A percentile compares a stretch with the other conserved stretches of the same genome.
phyloP scores from a whole-genome alignment of 148 eudicot genomes.

The Rhododendron ferrugineum region DNA sequence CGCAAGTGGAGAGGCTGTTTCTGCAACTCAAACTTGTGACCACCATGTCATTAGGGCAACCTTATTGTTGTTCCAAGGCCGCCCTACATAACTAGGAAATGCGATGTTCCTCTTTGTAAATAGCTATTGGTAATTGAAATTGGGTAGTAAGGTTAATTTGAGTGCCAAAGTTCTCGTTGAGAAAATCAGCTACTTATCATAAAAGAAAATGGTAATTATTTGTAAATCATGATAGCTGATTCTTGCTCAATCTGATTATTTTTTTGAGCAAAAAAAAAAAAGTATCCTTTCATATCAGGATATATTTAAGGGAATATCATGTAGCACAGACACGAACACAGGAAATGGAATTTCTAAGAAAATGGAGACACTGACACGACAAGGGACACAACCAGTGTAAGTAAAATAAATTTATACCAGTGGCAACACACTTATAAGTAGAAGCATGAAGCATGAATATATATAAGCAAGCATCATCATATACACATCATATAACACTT shows the following conservation, averaged over 20 bases:
- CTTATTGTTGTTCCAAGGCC: background rate
- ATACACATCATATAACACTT: too few relatives aligned
- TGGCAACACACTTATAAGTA: too few relatives aligned
- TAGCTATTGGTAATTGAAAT: background rate
- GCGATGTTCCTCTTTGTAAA: background rate
- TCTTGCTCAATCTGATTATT: background rate
- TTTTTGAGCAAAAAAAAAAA: too few relatives aligned
- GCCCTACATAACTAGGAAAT: background rate
- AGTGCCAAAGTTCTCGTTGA: background rate
- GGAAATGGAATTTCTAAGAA: too few relatives aligned
- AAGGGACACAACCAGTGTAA: background rate
- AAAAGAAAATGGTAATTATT: background rate
- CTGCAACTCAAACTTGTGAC: background rate
- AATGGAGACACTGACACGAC: background rate
- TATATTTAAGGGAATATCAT: too few relatives aligned
- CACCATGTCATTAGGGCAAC: background rate
- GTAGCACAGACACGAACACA: too few relatives aligned
- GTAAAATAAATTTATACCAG: too few relatives aligned
- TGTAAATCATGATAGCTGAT: background rate
- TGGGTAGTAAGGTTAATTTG: background rate
- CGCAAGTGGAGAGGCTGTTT: background rate
- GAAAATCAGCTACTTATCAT: background rate
- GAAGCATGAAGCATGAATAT: too few relatives aligned
- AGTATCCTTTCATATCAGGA: too few relatives aligned
- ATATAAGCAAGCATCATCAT: too few relatives aligned